Percentiles rank a stretch among this genome's conserved stretches.
phyloP scores from a whole-genome alignment of 805 yeast genomes.

The Millerozyma miso region DNA sequence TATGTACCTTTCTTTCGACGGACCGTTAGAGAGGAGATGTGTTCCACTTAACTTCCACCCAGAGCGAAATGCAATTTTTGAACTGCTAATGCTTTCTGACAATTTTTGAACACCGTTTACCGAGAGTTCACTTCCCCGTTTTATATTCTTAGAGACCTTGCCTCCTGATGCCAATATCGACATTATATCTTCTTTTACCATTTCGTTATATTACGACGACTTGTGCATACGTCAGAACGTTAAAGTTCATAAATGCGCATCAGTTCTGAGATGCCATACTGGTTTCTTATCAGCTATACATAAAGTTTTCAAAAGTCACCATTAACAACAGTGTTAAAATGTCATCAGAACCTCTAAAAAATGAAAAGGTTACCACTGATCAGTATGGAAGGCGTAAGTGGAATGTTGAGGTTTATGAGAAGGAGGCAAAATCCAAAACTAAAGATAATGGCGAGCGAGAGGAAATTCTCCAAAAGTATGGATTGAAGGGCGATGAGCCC shows the following conservation, averaged over 20 bases:
- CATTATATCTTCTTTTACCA: constrained; percentile 9
- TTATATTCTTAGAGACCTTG: constrained; percentile 4
- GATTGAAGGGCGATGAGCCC: constrained; percentile 10
- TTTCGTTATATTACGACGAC: background rate
- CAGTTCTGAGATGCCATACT: background rate
- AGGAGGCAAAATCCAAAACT: constrained; percentile 32
- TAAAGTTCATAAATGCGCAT: background rate
- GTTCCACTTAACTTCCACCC: constrained; percentile 32
- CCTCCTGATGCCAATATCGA: constrained; percentile 7
- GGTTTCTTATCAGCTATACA: no score
- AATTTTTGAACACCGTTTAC: background rate
- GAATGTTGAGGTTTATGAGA: constrained; percentile 64
- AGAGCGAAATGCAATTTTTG: background rate
- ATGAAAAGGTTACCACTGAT: constrained; percentile 27
- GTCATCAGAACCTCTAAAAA: constrained; percentile 1
- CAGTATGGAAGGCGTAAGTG: constrained; percentile 67
- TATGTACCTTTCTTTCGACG: constrained; percentile 14
- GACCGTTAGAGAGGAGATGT: constrained; percentile 41
- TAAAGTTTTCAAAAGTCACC: no score
- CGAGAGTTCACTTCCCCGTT: constrained; percentile 1
- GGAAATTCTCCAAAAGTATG: background rate
- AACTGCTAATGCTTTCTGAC: background rate
- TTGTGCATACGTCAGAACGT: background rate
- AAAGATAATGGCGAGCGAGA: background rate
- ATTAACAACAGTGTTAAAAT: no score